These are phyloP conservation scores for Clarireedia hainanense DNA, from an alignment of 2,329 filamentous ascomycete genomes.

Conservation along the genomic window DNA sequence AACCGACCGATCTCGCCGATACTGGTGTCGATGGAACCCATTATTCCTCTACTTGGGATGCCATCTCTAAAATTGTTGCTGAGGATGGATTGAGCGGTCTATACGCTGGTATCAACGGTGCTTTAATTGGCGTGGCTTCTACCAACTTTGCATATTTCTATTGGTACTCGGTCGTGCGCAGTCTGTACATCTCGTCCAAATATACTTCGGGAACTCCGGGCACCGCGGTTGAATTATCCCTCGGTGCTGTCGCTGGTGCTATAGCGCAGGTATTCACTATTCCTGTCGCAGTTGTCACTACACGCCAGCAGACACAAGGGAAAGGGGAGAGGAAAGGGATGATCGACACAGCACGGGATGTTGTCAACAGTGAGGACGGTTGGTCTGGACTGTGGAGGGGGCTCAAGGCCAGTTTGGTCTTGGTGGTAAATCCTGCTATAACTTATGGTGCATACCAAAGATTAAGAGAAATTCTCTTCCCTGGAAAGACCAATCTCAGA, in stretches of 20 bases:
- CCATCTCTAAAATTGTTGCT: slow-evolving; percentile 73
- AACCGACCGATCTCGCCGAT: slow-evolving; percentile 37
- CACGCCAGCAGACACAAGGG: slow-evolving; percentile 86
- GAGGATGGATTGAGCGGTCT: slow-evolving; percentile 76
- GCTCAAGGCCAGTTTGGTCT: slow-evolving; percentile 87
- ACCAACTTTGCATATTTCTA: slow-evolving; percentile 99
- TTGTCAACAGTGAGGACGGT: slow-evolving; percentile 85
- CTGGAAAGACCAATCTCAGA: slow-evolving; percentile 65
- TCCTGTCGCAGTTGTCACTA: slow-evolving; percentile 90
- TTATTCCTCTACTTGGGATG: slow-evolving; percentile 83
- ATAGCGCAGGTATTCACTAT: slow-evolving; percentile 95
- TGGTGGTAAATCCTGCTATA: slow-evolving; percentile 94
- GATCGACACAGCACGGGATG: slow-evolving; percentile 79
- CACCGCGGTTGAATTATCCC: slow-evolving; percentile 71
- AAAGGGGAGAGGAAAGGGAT: slow-evolving; percentile 81
- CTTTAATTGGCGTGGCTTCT: slow-evolving; percentile 84
- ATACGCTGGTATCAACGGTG: slow-evolving; percentile 81
- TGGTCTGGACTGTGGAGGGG: slow-evolving; percentile 87
- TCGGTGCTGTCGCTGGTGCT: slow-evolving; percentile 84
- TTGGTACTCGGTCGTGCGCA: slow-evolving; percentile 88
- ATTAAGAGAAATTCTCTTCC: slow-evolving; percentile 69
- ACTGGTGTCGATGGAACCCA: slow-evolving; percentile 50
- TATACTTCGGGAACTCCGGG: slow-evolving; percentile 58
- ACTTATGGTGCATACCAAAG: slow-evolving; percentile 96
- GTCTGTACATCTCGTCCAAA: slow-evolving; percentile 60